phyloP scores from a whole-genome alignment of 1,284 basidiomycete species.

The Sutorius eximius region DNA sequence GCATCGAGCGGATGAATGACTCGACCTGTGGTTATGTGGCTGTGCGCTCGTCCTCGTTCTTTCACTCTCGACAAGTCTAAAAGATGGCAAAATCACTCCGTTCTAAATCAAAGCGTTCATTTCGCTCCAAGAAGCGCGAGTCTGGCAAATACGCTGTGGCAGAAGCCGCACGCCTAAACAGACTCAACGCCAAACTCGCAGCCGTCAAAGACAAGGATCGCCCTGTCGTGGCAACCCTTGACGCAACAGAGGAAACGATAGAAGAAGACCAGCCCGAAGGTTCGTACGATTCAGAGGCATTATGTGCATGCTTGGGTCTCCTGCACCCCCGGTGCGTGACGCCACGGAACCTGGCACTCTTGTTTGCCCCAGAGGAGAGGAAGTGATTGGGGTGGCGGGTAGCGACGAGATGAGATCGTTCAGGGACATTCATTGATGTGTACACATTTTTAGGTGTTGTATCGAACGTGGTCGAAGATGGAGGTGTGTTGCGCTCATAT shows the following conservation, averaged over 20 bases:
- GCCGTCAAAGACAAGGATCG: constrained; percentile 43
- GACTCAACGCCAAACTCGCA: constrained; percentile 72
- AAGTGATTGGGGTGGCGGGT: neutral
- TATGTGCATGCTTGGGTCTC: constrained; percentile 35
- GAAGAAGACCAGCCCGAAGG: constrained; percentile 47
- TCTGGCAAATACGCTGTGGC: constrained; percentile 81
- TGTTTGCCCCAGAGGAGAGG: constrained; percentile 2
- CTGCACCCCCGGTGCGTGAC: constrained; percentile 56
- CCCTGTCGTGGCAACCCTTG: constrained; percentile 41
- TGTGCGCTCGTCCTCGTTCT: constrained; percentile 10
- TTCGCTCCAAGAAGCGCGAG: constrained; percentile 83
- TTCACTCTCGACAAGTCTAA: neutral
- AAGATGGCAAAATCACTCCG: constrained; percentile 88
- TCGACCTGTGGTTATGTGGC: constrained; percentile 11
- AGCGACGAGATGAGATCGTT: neutral
- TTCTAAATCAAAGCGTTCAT: constrained; percentile 85
- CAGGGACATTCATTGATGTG: constrained; percentile 18
- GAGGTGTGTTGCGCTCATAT: constrained; percentile 28
- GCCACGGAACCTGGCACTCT: constrained; percentile 50
- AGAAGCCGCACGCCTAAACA: constrained; percentile 80
- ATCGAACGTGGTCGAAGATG: constrained; percentile 12
- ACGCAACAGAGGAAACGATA: constrained; percentile 37
- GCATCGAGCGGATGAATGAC: too few relatives aligned
- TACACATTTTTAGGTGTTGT: constrained; percentile 17
- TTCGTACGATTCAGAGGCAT: constrained; percentile 50